Conservation (phyloP, 129 eudicot species). For the Tanacetum coccineum region DNA sequence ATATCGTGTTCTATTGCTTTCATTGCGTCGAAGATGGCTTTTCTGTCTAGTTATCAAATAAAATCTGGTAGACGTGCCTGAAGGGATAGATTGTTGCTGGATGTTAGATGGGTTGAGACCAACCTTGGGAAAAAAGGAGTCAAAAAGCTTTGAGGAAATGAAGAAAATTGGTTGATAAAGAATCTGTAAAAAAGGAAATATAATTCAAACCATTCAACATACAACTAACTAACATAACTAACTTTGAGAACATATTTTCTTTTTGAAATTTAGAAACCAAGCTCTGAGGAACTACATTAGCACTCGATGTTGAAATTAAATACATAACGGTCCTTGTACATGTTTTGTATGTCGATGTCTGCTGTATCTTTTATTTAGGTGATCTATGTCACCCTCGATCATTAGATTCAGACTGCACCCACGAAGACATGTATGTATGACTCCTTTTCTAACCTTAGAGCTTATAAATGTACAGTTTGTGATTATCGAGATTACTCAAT, state of each 20-base stretch:
- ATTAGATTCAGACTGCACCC: too few species aligned
- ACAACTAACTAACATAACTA: conserved; percentile 27
- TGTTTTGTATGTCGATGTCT: neutral
- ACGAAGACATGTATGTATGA: too few species aligned
- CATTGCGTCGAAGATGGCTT: conserved; percentile 16
- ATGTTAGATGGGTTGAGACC: conserved; percentile 17
- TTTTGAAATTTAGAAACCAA: conserved; percentile 5
- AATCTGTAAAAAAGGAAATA: conserved; percentile 13
- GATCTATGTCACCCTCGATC: too few species aligned
- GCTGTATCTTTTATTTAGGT: too few species aligned
- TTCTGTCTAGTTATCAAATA: neutral
- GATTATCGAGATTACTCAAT: too few species aligned
- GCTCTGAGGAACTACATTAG: neutral
- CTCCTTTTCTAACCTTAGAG: too few species aligned
- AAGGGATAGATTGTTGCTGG: conserved; percentile 11
- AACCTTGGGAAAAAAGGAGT: conserved; percentile 8
- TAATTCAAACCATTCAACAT: conserved; percentile 21
- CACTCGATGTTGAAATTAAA: neutral
- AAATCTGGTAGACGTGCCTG: neutral
- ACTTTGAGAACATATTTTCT: conserved; percentile 13
- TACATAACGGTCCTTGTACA: conserved; percentile 15
- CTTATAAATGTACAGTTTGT: too few species aligned
- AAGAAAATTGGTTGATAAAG: conserved; percentile 29
- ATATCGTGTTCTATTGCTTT: conserved; percentile 21
- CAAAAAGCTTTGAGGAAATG: conserved; percentile 15